Base-by-base conservation (phyloP, 306 rosid genomes). In the Sechiopsis laciniata region DNA sequence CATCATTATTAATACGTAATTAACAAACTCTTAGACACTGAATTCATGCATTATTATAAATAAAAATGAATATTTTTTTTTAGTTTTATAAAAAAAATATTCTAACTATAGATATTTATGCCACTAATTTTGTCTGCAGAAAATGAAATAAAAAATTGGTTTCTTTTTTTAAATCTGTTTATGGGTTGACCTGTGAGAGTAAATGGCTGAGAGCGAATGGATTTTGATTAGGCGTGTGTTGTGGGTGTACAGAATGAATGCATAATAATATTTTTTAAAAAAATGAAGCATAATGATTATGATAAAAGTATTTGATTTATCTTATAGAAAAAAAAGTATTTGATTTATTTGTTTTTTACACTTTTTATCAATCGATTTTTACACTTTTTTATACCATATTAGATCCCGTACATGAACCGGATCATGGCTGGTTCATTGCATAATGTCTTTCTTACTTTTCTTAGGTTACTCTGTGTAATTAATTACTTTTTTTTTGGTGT, bases 91-190 rank as follows among this genome's bases (percentile, higher is more conserved):
- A 26, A 26, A 26, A 26, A 26, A 26, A 26, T 1, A 26, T 26
- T 26, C 29, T 26, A 26, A 26, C 29, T 26, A 26, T 26, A 26
- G 29, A 26, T 26, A 26, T 26, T 66, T 24, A n/a, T 42, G 72
- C 46, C 35, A 66, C 72, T 5, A 66, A 66, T 66, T 9, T 58
- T 58, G 64, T 58, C 37, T 58, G 37, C 64, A 22, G 64, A 58
- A 22, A 2, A 20, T 22, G 24, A 20, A 59, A 59, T 14, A 52
- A 52, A 14, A 15, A 52, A 52, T 14, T 60, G 17, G 10, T 59
- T 59, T 57, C 26, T 0, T 57, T 40, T 40, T 42, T 6, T 0
- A 46, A 21, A 22, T 22, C n/a, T 24, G 53, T 50, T 14, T 7
- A 42, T 17, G 16, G 37, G 32, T 67, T 46, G 72, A 66, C 72